phyloP scores from a whole-genome alignment of 2,329 filamentous ascomycete species.

The Diatrype stigma region DNA sequence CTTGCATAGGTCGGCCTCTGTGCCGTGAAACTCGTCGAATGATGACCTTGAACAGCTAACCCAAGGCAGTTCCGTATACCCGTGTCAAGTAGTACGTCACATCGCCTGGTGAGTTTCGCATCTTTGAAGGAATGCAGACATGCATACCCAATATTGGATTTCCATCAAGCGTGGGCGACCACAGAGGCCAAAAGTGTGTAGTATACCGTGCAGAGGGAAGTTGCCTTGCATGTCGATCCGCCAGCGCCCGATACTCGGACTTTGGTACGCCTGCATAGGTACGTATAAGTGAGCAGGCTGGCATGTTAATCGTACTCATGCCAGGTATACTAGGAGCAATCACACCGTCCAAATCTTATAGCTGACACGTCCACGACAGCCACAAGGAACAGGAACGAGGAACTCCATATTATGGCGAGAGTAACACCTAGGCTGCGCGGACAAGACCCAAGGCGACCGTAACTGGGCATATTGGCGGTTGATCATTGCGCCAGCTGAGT shows the following conservation, averaged over 20 bases:
- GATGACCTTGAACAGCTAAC: neutral
- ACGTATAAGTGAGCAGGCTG: neutral
- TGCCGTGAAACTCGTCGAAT: neutral
- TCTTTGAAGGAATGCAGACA: too few species aligned
- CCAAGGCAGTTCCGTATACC: neutral
- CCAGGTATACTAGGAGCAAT: neutral
- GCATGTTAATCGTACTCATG: neutral
- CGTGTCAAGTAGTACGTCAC: neutral
- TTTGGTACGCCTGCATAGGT: neutral
- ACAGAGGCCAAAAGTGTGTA: neutral
- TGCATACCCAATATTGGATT: neutral
- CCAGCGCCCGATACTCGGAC: neutral
- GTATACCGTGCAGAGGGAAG: neutral
- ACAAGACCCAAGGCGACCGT: neutral
- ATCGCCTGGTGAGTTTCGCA: neutral
- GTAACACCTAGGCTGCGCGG: neutral
- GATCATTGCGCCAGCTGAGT: neutral
- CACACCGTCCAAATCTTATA: neutral
- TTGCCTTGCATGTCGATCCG: too few species aligned
- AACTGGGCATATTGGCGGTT: neutral
- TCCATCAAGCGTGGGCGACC: neutral
- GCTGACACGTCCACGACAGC: neutral
- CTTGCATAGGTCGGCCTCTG: neutral
- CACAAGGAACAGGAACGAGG: neutral
- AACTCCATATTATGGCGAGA: neutral